phyloP scores from a whole-genome alignment of 2,329 filamentous ascomycete species.

The Catunica adiposa region DNA sequence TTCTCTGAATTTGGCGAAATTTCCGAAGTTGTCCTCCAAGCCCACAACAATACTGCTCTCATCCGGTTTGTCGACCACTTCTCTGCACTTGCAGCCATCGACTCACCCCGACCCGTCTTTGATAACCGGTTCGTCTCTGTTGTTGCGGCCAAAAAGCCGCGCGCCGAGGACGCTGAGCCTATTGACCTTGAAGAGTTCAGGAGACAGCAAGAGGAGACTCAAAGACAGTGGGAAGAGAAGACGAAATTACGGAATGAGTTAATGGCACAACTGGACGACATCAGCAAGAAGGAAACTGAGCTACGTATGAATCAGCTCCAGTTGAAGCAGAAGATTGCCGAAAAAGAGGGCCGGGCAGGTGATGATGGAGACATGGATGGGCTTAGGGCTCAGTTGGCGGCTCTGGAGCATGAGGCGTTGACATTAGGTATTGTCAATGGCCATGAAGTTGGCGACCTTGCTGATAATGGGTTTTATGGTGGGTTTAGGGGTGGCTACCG shows the following conservation, averaged over 20 bases:
- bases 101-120: slow-evolving; percentile 65
- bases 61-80: slow-evolving; percentile 52
- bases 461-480: slow-evolving; percentile 17
- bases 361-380: slow-evolving; percentile 38
- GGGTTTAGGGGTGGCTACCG: slow-evolving; percentile 25
- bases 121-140: slow-evolving; percentile 77
- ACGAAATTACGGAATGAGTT: slow-evolving; percentile 45
- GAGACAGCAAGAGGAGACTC: slow-evolving; percentile 53
- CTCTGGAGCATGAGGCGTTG: slow-evolving; percentile 56
- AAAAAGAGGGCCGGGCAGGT: slow-evolving; percentile 31
- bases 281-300: slow-evolving; percentile 48
- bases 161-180: slow-evolving; percentile 23
- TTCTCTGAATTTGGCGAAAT: slow-evolving; percentile 59
- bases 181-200: slow-evolving; percentile 56
- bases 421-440: slow-evolving; percentile 45
- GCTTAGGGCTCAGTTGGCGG: slow-evolving; percentile 54
- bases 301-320: slow-evolving; percentile 46
- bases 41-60: slow-evolving; percentile 49
- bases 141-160: slow-evolving; percentile 2
- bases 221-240: slow-evolving; percentile 51
- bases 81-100: slow-evolving; percentile 52
- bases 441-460: slow-evolving; percentile 25
- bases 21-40: slow-evolving; percentile 45
- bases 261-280: slow-evolving; percentile 42
- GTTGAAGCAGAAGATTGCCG: slow-evolving; percentile 45